Conservation (phyloP, 495 filamentous ascomycete genomes). For the Aspergillus diversus region DNA sequence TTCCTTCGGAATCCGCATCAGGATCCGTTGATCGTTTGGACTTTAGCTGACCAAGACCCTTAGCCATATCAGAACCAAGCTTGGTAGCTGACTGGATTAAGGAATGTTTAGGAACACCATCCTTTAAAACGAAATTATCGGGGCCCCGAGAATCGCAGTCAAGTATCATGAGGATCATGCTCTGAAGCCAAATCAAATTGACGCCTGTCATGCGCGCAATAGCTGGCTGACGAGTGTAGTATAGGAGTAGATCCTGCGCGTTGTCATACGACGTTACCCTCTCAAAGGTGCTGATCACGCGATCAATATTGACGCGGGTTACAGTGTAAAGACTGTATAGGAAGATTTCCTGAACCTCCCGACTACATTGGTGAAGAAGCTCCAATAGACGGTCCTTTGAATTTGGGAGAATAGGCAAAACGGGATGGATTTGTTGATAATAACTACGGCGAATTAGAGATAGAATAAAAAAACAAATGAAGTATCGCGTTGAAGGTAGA, state of each 20-base stretch:
- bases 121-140: slow-evolving; percentile 48
- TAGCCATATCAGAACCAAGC: slow-evolving; percentile 47
- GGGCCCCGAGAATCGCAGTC: slow-evolving; percentile 50
- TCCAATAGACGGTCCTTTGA: slow-evolving; percentile 64
- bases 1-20: slow-evolving; percentile 72
- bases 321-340: slow-evolving; percentile 64
- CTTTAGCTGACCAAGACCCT: slow-evolving; percentile 44
- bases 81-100: slow-evolving; percentile 47
- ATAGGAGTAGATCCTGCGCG: slow-evolving; percentile 53
- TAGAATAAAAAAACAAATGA: background rate
- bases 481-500: slow-evolving; percentile 15
- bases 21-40: slow-evolving; percentile 38
- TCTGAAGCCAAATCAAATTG: slow-evolving; percentile 49
- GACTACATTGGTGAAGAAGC: slow-evolving; percentile 62
- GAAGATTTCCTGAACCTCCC: slow-evolving; percentile 70
- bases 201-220: slow-evolving; percentile 39
- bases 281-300: slow-evolving; percentile 42
- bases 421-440: slow-evolving; percentile 69
- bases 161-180: slow-evolving; percentile 48
- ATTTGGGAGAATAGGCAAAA: slow-evolving; percentile 73
- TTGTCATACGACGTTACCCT: slow-evolving; percentile 46
- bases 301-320: slow-evolving; percentile 44
- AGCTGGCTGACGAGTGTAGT: slow-evolving; percentile 55
- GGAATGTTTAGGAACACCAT: slow-evolving; percentile 46
- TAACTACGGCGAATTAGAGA: slow-evolving; percentile 56